Base-by-base conservation (phyloP, 148 eudicot species). In the Vaccinium corymbosum region DNA sequence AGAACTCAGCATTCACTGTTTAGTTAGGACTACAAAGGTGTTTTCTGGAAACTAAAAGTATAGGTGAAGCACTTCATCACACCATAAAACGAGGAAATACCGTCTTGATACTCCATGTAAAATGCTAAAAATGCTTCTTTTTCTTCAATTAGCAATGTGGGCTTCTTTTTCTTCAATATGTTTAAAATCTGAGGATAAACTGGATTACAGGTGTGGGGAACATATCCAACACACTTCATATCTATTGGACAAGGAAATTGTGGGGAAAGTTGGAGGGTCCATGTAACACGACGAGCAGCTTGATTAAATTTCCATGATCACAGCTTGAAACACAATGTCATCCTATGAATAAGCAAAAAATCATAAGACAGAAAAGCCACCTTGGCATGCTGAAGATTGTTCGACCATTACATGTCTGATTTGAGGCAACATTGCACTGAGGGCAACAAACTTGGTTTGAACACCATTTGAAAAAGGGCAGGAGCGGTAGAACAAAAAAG, bases 341-440 rank as follows among this genome's bases (percentile, higher is more conserved):
- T 76, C 29, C 62, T 78, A 7, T 78, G 12, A 52, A 78, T 16
- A 79, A 29, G 49, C n/a, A 50, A 78, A 35, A 32, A 53, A 53
- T 15, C 12, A 56, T 17, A 78, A 83, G 38, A 46, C 5, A 9
- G 50, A 71, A 53, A 62, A 80, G 87, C 85, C 74, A 92, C 96
- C 91, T 92, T 71, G 94, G 96, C 87, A 87, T 79, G 61, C 89
- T 55, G 84, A 85, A 70, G 96, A 87, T 76, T 89, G 90, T 81
- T 93, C 93, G 49, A 93, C 88, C 74, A 81, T 85, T 64, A 90
- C 50, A 83, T 90, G 96, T 76, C 71, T 85, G 80, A 91, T 85
- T 64, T 92, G 90, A 7, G 94, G 96, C 82, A 86, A 92, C 91
- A 92, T 89, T 61, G 90, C 88, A 84, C 94, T 88, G 20, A 93